These are phyloP conservation scores for Aphanomyces euteiches DNA, from an alignment of 352 stramenopile species.

Conservation along the genomic window DNA sequence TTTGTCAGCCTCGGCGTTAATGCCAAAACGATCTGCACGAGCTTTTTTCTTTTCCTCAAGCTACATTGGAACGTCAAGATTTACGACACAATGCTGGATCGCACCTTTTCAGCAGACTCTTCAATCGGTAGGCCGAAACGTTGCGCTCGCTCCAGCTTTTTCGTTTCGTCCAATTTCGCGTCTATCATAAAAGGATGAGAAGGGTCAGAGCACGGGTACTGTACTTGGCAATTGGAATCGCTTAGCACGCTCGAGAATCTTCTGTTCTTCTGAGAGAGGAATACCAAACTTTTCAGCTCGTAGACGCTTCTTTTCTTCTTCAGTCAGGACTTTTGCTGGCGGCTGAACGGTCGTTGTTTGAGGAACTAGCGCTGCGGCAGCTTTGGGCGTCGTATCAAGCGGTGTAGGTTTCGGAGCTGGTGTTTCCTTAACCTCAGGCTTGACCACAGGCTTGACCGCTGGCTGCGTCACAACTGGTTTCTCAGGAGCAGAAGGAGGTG, in stretches of 20 bases:
- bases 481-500: constrained; percentile 17
- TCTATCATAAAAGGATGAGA: constrained; percentile 22
- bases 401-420: constrained; percentile 27
- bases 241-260: constrained; percentile 80
- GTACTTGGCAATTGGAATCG: constrained; percentile 58
- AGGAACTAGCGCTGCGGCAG: constrained; percentile 16
- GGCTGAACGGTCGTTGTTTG: constrained; percentile 26
- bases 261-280: constrained; percentile 62
- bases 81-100: constrained; percentile 27
- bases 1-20: constrained; percentile 77
- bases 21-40: constrained; percentile 72
- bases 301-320: constrained; percentile 73
- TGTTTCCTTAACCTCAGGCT: no score
- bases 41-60: constrained; percentile 79
- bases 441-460: not conserved
- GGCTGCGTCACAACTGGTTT: constrained; percentile 30
- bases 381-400: not conserved
- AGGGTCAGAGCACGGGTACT: no score
- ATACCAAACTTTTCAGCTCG: constrained; percentile 80
- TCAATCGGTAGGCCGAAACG: constrained; percentile 52
- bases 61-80: constrained; percentile 34
- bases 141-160: constrained; percentile 72
- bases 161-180: constrained; percentile 43
- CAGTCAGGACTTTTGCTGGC: constrained; percentile 42
- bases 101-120: constrained; percentile 68